These are phyloP conservation scores for Sporobolomyces pararoseus DNA, from an alignment of 768 basidiomycete genomes.

Conservation along the genomic window DNA sequence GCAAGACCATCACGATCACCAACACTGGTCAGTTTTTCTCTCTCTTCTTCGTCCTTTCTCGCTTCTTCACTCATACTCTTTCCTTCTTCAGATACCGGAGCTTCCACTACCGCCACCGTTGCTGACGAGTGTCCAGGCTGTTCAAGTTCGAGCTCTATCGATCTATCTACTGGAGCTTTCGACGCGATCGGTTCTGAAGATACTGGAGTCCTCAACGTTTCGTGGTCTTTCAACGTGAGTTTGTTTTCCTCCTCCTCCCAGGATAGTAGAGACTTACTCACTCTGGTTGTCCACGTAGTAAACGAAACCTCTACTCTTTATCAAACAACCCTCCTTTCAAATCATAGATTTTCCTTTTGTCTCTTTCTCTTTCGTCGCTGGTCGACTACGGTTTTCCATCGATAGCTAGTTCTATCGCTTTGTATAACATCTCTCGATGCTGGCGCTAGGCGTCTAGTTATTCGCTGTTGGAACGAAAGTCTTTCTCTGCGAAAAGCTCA, in stretches of 20 bases:
- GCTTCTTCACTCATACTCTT: too few species aligned
- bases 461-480: too few species aligned
- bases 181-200: conserved; percentile 34
- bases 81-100: conserved; percentile 5
- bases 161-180: conserved; percentile 34
- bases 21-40: conserved; percentile 18
- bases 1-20: conserved; percentile 37
- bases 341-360: too few species aligned
- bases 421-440: too few species aligned
- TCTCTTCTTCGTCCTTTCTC: too few species aligned
- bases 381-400: too few species aligned
- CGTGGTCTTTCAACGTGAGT: conserved; percentile 20
- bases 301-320: too few species aligned
- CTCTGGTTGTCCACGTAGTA: conserved; percentile 3
- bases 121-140: conserved; percentile 33
- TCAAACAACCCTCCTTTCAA: too few species aligned
- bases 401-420: too few species aligned
- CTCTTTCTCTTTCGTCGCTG: too few species aligned
- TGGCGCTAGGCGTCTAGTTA: too few species aligned
- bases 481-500: neutral
- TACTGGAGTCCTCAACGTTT: conserved; percentile 17
- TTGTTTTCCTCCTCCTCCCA: neutral
- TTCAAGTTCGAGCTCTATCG: conserved; percentile 1
- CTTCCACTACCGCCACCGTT: conserved; percentile 28
- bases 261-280: conserved; percentile 48